Percentiles rank a stretch among this genome's conserved stretches.
Evolutionary conservation across 192 early-diverging fungal species (phyloP).

Genomic region (Gaertneriomyces sp.): DNA sequence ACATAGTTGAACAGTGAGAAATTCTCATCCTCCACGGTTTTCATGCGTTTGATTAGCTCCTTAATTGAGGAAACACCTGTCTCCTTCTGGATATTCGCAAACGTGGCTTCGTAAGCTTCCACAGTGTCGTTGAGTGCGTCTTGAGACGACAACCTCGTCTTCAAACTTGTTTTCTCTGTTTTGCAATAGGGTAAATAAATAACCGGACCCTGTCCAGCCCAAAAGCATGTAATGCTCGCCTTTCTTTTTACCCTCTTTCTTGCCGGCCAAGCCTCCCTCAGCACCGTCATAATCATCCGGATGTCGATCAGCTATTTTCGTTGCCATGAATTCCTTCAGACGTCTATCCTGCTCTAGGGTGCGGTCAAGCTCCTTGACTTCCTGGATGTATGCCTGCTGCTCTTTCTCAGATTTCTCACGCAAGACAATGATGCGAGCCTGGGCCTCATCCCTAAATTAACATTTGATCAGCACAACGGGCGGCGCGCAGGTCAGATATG

Average conservation of each 20-base stretch:
- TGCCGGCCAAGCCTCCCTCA: slow-evolving; percentile 9
- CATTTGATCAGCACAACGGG: neutral
- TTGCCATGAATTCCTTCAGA: slow-evolving; percentile 62
- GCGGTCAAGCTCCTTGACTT: slow-evolving; percentile 61
- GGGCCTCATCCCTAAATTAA: slow-evolving; percentile 51
- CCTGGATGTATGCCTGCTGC: slow-evolving; percentile 59
- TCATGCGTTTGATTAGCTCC: slow-evolving; percentile 55
- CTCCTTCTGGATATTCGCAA: slow-evolving; percentile 51
- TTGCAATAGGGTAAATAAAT: too few relatives aligned
- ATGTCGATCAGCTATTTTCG: slow-evolving; percentile 50
- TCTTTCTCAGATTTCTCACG: slow-evolving; percentile 63
- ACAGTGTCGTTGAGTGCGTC: slow-evolving; percentile 45
- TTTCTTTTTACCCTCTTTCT: slow-evolving; percentile 15
- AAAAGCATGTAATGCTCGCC: neutral
- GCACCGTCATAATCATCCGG: slow-evolving; percentile 15
- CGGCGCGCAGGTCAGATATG: neutral
- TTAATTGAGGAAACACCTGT: slow-evolving; percentile 51
- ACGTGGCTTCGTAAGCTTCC: slow-evolving; percentile 50
- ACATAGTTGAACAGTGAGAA: slow-evolving; percentile 68
- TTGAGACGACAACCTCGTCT: slow-evolving; percentile 40
- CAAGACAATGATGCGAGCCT: slow-evolving; percentile 51
- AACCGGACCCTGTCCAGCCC: too few relatives aligned
- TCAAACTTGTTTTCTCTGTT: slow-evolving; percentile 30
- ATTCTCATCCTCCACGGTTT: slow-evolving; percentile 59
- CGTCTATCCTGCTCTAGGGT: slow-evolving; percentile 55